These are phyloP conservation scores for Rhynchospora tenuis DNA, from an alignment of 176 grass and related monocot species.

Conservation along the genomic window DNA sequence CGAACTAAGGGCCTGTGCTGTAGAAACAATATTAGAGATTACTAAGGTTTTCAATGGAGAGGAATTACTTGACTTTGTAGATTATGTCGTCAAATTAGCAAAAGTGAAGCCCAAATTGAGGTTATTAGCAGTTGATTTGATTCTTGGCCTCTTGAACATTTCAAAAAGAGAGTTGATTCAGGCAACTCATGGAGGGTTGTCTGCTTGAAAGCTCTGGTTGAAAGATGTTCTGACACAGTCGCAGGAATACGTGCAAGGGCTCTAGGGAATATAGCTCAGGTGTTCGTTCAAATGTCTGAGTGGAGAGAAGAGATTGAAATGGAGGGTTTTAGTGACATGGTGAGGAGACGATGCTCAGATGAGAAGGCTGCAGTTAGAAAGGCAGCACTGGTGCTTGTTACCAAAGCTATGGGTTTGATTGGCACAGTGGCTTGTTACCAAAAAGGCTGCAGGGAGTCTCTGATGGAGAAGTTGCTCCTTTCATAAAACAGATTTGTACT, in stretches of 20 bases:
- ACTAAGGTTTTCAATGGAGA: slow-evolving; percentile 31
- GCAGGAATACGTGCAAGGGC: slow-evolving; percentile 64
- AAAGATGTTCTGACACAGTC: slow-evolving; percentile 57
- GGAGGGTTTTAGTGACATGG: slow-evolving; percentile 50
- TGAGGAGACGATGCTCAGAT: slow-evolving; percentile 64
- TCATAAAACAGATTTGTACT: slow-evolving; percentile 73
- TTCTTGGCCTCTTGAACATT: slow-evolving; percentile 44
- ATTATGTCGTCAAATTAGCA: slow-evolving; percentile 56
- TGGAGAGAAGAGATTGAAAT: slow-evolving; percentile 42
- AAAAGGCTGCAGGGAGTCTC: slow-evolving; percentile 62
- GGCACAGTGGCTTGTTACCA: slow-evolving; percentile 56
- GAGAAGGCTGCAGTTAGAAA: slow-evolving; percentile 94
- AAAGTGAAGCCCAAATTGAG: slow-evolving; percentile 57
- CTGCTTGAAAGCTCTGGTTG: slow-evolving; percentile 54
- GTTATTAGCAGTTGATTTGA: slow-evolving; percentile 73
- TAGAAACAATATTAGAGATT: slow-evolving; percentile 72
- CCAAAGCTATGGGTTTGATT: slow-evolving; percentile 57
- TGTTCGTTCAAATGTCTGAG: slow-evolving; percentile 45
- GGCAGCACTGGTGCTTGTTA: slow-evolving; percentile 64
- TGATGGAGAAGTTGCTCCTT: slow-evolving; percentile 68
- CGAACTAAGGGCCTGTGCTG: slow-evolving; percentile 51
- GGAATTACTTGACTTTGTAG: slow-evolving; percentile 31
- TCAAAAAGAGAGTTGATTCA: slow-evolving; percentile 5
- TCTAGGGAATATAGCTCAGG: slow-evolving; percentile 61
- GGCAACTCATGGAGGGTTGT: slow-evolving; percentile 43